Evolutionary conservation across 768 basidiomycete genomes (phyloP).

Genomic region (Coprinopsis marcescibilis): DNA sequence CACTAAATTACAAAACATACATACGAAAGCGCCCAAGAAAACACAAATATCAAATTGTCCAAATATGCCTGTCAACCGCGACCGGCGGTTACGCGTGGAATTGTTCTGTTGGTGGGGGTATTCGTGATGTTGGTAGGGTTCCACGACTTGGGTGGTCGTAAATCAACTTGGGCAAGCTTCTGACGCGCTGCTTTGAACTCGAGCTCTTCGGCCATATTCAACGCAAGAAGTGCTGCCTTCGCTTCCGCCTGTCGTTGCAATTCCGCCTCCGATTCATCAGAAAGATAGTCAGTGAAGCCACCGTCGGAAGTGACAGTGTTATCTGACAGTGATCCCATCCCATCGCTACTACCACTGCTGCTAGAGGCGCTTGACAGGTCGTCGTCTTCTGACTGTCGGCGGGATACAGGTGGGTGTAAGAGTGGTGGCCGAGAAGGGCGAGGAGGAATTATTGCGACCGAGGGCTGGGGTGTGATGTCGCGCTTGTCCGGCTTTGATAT

Average conservation of each 20-base stretch:
- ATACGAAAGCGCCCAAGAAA: slow-evolving; percentile 11
- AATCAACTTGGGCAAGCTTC: slow-evolving; percentile 67
- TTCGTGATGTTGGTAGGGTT: slow-evolving; percentile 45
- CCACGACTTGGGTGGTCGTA: slow-evolving; percentile 77
- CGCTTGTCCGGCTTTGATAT: slow-evolving; percentile 8
- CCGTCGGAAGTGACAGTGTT: slow-evolving; percentile 81
- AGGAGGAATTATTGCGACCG: not conserved
- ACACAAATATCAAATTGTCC: slow-evolving; percentile 1
- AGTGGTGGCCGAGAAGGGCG: not conserved
- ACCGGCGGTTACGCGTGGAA: not conserved
- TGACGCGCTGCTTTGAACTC: slow-evolving; percentile 79
- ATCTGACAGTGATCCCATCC: slow-evolving; percentile 59
- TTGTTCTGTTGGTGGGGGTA: slow-evolving; percentile 6
- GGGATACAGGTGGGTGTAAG: not conserved
- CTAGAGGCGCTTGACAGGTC: slow-evolving; percentile 44
- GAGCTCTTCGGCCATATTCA: slow-evolving; percentile 72
- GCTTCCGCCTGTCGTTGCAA: slow-evolving; percentile 82
- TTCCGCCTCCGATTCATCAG: slow-evolving; percentile 90
- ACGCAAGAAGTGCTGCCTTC: slow-evolving; percentile 70
- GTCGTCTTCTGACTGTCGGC: slow-evolving; percentile 21
- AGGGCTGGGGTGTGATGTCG: slow-evolving; percentile 4
- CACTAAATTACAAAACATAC: too few species aligned
- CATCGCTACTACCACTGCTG: slow-evolving; percentile 60
- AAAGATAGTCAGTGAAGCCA: slow-evolving; percentile 84
- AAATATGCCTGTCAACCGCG: slow-evolving; percentile 2